phyloP scores from a whole-genome alignment of 2,329 filamentous ascomycete species.

The Hypoxylon sp. region DNA sequence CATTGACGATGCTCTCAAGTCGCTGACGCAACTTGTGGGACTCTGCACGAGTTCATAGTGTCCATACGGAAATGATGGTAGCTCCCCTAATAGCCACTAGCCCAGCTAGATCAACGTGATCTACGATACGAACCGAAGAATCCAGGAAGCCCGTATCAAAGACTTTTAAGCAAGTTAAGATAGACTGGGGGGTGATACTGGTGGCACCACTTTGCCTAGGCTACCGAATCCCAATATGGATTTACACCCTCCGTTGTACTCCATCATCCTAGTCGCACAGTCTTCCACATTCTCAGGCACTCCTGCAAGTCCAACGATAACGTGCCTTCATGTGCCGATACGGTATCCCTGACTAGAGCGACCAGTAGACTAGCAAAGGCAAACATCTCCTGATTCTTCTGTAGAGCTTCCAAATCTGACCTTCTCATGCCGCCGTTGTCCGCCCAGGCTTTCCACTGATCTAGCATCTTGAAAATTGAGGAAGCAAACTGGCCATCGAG shows the following conservation, averaged over 20 bases:
- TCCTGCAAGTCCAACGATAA: slow-evolving; percentile 69
- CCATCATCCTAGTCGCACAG: slow-evolving; percentile 64
- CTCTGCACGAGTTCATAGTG: no score
- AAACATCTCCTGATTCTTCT: slow-evolving; percentile 60
- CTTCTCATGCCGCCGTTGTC: slow-evolving; percentile 69
- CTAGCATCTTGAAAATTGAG: slow-evolving; percentile 62
- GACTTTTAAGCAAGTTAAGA: no score
- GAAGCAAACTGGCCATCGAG: slow-evolving; percentile 62
- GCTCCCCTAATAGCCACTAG: no score
- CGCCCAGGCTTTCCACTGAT: slow-evolving; percentile 69
- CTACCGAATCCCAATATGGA: no score
- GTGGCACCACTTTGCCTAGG: no score
- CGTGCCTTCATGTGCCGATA: slow-evolving; percentile 63
- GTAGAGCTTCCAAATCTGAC: slow-evolving; percentile 60
- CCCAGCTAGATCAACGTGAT: no score
- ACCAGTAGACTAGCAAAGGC: slow-evolving; percentile 65
- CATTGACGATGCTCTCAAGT: no score
- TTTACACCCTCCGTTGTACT: neutral
- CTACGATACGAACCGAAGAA: no score
- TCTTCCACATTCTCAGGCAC: slow-evolving; percentile 68
- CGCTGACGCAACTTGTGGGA: no score
- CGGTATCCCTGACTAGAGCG: slow-evolving; percentile 63
- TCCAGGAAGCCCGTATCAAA: no score
- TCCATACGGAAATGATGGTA: no score
- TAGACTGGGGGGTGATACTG: no score